Base-by-base conservation (phyloP, 2,329 filamentous ascomycete genomes). In the Verticillium longisporum region DNA sequence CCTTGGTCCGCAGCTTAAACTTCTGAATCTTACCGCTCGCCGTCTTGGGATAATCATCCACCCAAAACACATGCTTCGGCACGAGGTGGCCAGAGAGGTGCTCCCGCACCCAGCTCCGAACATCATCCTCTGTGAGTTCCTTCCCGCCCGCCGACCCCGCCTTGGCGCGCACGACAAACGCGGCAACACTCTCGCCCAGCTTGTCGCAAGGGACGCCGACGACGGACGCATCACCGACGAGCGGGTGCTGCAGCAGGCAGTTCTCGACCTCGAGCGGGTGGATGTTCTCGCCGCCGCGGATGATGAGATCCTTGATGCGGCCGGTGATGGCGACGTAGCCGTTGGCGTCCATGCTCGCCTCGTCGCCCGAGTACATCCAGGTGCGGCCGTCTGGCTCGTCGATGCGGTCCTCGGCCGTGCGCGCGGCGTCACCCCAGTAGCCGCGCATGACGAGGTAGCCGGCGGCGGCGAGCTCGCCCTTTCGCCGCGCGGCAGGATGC, bases 21-120 rank as follows among this genome's bases (percentile, higher is more conserved):
- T 98, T 97, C 77, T 97, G 92, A 61, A 98, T 93, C 84, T 99
- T 99, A 31, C 94, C 94, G 72, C 92, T 97, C 6, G 92, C 90
- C 38, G 95, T 99, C 83, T 97, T 97, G 21, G 94, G 94, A 72
- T 91, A 96, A n/a, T 87, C 84, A 1, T 88, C 82, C 0, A 90
- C 80, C 83, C 90, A 97, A 71, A 97, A 97, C n/a, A 98, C 83
- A 71, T 94, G 86, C 74, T 90, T 95, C 0, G 94, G 94, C 59
- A 91, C 91, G 71, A 97, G 85, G 74, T 94, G 90, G 65, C 85
- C 86, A 34, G 83, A 84, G 64, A 98, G 73, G 57, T 81, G 84
- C 61, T 80, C 77, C 56, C 83, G 77, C 2, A 97, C 92, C 91
- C 91, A 97, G 1, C 76, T 74, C 68, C 85, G 83, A 1, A 96